phyloP scores from a whole-genome alignment of 495 filamentous ascomycete species.

The Letharia columbiana region DNA sequence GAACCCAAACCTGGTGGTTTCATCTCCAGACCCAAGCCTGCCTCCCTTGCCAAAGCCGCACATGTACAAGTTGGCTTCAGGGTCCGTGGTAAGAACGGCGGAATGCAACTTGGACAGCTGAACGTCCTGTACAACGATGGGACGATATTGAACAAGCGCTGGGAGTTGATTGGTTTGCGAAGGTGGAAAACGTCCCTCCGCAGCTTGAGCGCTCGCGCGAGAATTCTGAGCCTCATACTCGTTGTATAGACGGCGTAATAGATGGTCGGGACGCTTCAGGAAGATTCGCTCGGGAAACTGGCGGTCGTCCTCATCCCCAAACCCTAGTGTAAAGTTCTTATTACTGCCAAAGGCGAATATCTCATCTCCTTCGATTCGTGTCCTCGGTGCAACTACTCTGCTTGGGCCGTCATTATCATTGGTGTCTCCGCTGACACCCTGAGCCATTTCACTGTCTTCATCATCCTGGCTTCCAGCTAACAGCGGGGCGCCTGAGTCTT shows the following conservation, averaged over 20 bases:
- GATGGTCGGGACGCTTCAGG: conserved; percentile 69
- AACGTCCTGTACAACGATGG: conserved; percentile 65
- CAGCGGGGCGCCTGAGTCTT: conserved; percentile 15
- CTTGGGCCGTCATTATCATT: conserved; percentile 28
- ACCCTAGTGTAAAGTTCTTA: conserved; percentile 84
- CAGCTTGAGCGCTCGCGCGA: neutral
- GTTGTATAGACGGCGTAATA: conserved; percentile 59
- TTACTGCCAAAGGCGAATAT: conserved; percentile 91
- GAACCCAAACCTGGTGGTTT: conserved; percentile 77
- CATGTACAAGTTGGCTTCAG: conserved; percentile 83
- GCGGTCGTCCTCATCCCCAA: conserved; percentile 87
- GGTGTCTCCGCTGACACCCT: conserved; percentile 32
- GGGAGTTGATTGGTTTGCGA: conserved; percentile 43
- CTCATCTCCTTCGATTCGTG: conserved; percentile 62
- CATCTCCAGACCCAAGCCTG: conserved; percentile 81
- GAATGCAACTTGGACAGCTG: conserved; percentile 87
- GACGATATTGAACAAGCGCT: conserved; percentile 55
- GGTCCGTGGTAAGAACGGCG: conserved; percentile 82
- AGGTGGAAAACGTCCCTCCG: neutral
- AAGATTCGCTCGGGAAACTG: conserved; percentile 80
- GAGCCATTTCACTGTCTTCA: conserved; percentile 36
- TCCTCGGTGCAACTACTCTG: conserved; percentile 28
- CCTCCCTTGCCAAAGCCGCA: conserved; percentile 90
- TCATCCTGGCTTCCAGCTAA: conserved; percentile 26
- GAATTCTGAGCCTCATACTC: conserved; percentile 42